Percentiles rank a stretch among this genome's conserved stretches.
phyloP scores from a whole-genome alignment of 1,284 basidiomycete genomes.

The Cutaneotrichosporon sp. region DNA sequence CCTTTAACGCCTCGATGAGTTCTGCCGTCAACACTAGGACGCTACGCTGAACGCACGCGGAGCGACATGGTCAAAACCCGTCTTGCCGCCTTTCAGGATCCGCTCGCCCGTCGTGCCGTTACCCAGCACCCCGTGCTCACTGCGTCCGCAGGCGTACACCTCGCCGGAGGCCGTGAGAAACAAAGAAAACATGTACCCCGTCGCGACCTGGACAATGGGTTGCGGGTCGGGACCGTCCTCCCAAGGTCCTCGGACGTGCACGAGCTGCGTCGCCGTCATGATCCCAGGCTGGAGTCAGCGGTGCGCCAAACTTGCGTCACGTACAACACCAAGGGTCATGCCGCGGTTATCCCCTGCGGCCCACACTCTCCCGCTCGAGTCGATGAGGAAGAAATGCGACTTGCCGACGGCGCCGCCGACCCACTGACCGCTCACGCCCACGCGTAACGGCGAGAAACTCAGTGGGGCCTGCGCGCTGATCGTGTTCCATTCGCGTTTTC shows the following conservation, averaged over 20 bases:
- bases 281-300: constrained; percentile 17
- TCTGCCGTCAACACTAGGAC: constrained; percentile 49
- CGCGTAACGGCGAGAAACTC: too few relatives aligned
- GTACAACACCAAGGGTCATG: constrained; percentile 58
- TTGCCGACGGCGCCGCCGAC: constrained; percentile 76
- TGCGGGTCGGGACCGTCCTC: constrained; percentile 18
- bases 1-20: constrained; percentile 64
- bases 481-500: constrained; percentile 20
- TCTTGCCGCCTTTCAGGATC: constrained; percentile 74
- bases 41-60: constrained; percentile 49
- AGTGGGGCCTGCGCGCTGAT: too few relatives aligned
- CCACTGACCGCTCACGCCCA: constrained; percentile 56
- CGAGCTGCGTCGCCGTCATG: constrained; percentile 24
- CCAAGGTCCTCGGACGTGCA: constrained; percentile 39
- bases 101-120: constrained; percentile 70
- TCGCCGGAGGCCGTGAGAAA: constrained; percentile 73
- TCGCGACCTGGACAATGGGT: constrained; percentile 52
- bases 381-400: constrained; percentile 75
- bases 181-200: constrained; percentile 76
- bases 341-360: constrained; percentile 71
- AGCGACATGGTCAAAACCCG: constrained; percentile 70
- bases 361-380: constrained; percentile 75
- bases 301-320: background rate
- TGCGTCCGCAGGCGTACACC: constrained; percentile 85
- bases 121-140: constrained; percentile 88